phyloP scores from a whole-genome alignment of 345 rosid species.

The Brassica carinata region DNA sequence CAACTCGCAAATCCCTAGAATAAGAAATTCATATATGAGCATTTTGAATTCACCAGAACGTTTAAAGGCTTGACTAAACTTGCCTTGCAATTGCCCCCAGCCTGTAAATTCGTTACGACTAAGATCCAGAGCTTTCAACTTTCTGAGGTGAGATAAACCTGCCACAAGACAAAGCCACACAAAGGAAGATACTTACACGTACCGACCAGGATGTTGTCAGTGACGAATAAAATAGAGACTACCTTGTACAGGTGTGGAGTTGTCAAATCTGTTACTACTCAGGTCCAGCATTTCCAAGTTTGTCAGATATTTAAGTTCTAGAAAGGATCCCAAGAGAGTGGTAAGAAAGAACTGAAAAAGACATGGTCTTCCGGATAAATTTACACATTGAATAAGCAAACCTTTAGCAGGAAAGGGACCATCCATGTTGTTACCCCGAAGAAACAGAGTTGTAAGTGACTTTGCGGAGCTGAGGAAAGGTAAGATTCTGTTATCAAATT shows the following conservation, averaged over 20 bases:
- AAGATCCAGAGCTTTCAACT: neutral
- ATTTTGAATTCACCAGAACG: neutral
- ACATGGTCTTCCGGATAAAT: neutral
- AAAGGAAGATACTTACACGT: neutral
- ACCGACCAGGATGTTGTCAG: neutral
- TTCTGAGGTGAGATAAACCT: neutral
- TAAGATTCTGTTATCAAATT: neutral
- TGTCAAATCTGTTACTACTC: neutral
- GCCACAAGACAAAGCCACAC: neutral
- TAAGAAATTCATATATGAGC: neutral
- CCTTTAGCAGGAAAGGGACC: neutral
- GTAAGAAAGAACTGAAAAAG: neutral
- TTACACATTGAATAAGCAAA: neutral
- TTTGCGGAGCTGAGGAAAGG: neutral
- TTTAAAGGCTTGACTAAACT: neutral
- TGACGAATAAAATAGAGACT: neutral
- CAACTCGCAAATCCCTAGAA: neutral
- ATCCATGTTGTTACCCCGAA: neutral
- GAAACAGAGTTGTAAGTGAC: neutral
- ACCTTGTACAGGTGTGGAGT: neutral
- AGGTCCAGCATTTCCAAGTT: neutral
- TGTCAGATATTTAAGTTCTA: neutral
- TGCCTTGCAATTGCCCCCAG: neutral
- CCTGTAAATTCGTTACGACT: neutral
- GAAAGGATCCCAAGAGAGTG: neutral